Percentiles rank a stretch among this genome's conserved stretches.
These are phyloP conservation scores for Candida gigantensis DNA, from an alignment of 1,139 yeast species.

Conservation along the genomic window DNA sequence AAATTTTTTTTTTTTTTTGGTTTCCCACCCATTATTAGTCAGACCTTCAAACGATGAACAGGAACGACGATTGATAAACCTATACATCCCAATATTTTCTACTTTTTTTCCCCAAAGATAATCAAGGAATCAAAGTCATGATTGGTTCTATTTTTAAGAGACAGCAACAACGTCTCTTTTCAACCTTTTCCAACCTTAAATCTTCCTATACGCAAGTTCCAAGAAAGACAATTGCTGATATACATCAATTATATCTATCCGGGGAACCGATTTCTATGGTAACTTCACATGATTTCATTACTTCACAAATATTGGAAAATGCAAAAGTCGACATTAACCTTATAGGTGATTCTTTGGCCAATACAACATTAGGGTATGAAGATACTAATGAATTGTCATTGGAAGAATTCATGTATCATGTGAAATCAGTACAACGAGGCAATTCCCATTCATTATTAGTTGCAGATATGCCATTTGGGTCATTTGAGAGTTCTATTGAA, in stretches of 20 bases:
- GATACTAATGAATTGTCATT: constrained; percentile 74
- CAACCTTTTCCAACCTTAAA: constrained; percentile 4
- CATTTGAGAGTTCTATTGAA: constrained; percentile 65
- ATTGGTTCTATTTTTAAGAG: no score
- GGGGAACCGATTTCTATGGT: constrained; percentile 67
- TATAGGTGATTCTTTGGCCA: constrained; percentile 91
- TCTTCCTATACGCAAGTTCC: constrained; percentile 15
- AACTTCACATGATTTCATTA: constrained; percentile 86
- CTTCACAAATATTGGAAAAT: constrained; percentile 69
- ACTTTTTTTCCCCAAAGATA: no score
- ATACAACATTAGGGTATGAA: constrained; percentile 83
- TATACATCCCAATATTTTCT: no score
- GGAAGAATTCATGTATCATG: constrained; percentile 79
- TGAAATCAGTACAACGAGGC: constrained; percentile 75
- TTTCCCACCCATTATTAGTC: no score
- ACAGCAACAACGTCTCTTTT: constrained; percentile 7
- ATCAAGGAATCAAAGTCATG: no score
- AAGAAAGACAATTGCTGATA: constrained; percentile 40
- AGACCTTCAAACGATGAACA: no score
- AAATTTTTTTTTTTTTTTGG: no score
- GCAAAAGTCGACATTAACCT: constrained; percentile 71
- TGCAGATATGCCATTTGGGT: constrained; percentile 91
- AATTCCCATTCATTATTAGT: constrained; percentile 63
- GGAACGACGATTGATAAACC: no score
- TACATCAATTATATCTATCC: constrained; percentile 40